These are phyloP conservation scores for Flaveria linearis DNA, from an alignment of 129 eudicot species.

Conservation along the genomic window DNA sequence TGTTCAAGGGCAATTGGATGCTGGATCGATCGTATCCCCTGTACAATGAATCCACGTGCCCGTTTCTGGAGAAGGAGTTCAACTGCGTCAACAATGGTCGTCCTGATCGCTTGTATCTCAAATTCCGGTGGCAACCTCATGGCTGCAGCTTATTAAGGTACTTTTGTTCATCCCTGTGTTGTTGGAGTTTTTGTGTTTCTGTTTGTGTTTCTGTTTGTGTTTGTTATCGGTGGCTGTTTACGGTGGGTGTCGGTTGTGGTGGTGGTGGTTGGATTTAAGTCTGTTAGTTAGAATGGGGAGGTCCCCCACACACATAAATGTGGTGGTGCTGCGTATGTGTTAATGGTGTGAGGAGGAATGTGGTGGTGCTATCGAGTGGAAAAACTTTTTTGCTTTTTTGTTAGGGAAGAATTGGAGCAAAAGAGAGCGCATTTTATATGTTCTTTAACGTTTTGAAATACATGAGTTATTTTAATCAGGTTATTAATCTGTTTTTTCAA, in stretches of 20 bases:
- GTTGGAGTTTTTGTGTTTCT: no score
- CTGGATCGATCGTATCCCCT: slow-evolving; percentile 53
- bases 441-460: no score
- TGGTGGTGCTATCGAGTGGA: no score
- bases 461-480: no score
- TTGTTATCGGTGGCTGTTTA: no score
- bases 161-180: not conserved
- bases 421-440: no score
- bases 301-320: not conserved
- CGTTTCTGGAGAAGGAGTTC: slow-evolving; percentile 67
- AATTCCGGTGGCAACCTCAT: slow-evolving; percentile 75
- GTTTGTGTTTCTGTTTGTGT: no score
- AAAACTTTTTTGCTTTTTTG: no score
- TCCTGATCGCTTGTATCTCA: slow-evolving; percentile 57
- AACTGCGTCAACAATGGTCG: slow-evolving; percentile 79
- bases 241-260: not conserved
- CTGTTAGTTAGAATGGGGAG: slow-evolving; percentile 39
- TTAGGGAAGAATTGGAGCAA: no score
- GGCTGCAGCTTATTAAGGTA: slow-evolving; percentile 64
- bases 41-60: slow-evolving; percentile 57
- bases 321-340: no score
- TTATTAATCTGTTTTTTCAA: no score
- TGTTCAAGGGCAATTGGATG: slow-evolving; percentile 73
- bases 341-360: no score
- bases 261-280: slow-evolving; percentile 27